Evolutionary conservation across 2,329 filamentous ascomycete genomes (phyloP).

Genomic region (Falciphora oryzae): DNA sequence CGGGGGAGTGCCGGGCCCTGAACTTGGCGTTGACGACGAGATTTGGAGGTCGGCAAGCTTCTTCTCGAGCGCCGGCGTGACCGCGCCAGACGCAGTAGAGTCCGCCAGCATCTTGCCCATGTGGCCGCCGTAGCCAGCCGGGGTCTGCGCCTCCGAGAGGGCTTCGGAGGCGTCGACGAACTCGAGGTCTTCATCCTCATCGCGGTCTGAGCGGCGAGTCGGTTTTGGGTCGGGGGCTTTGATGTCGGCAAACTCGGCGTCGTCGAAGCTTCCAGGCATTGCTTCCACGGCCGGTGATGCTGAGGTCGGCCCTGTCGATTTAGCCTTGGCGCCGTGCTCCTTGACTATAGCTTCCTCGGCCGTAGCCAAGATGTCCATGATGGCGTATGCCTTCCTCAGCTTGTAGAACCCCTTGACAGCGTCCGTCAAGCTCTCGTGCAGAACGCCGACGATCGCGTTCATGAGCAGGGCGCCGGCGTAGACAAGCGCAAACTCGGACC

Average conservation of each 20-base stretch:
- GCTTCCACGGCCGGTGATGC: slow-evolving; percentile 18
- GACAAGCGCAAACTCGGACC: slow-evolving; percentile 81
- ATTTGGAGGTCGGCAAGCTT: slow-evolving; percentile 10
- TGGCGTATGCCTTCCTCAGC: slow-evolving; percentile 79
- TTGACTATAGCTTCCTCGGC: slow-evolving; percentile 50
- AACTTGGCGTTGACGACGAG: slow-evolving; percentile 3
- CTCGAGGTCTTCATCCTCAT: slow-evolving; percentile 35
- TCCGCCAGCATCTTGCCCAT: slow-evolving; percentile 23
- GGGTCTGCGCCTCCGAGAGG: slow-evolving; percentile 35
- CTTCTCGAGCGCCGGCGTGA: slow-evolving; percentile 11
- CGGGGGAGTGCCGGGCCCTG: neutral
- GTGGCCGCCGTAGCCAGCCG: slow-evolving; percentile 40
- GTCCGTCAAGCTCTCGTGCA: slow-evolving; percentile 91
- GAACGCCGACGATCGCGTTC: slow-evolving; percentile 77
- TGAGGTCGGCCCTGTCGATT: neutral
- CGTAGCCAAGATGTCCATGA: slow-evolving; percentile 72
- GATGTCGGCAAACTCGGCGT: slow-evolving; percentile 27
- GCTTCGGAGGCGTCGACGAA: slow-evolving; percentile 53
- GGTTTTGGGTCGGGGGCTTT: slow-evolving; percentile 6
- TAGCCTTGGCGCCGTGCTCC: slow-evolving; percentile 19
- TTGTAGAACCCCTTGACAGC: slow-evolving; percentile 90
- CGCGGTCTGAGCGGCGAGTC: slow-evolving; percentile 10
- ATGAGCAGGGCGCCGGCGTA: slow-evolving; percentile 84
- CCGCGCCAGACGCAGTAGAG: slow-evolving; percentile 9
- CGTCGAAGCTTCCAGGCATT: slow-evolving; percentile 34